phyloP scores from a whole-genome alignment of 164 flowering plant genomes.

The Umbellularia californica region DNA sequence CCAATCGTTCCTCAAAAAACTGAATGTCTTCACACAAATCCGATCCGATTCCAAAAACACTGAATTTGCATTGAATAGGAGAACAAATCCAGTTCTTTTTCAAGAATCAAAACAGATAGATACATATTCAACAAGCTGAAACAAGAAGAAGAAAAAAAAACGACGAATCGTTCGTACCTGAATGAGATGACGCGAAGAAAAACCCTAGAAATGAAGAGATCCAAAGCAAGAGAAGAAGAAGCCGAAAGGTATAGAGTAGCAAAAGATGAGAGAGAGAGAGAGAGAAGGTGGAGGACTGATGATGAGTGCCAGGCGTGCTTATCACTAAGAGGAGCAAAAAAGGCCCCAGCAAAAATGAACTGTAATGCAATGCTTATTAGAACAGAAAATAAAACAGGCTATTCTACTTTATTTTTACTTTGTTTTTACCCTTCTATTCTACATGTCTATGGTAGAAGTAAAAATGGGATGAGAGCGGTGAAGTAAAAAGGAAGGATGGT shows the following conservation, averaged over 20 bases:
- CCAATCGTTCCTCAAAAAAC: background rate
- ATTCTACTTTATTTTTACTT: background rate
- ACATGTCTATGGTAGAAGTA: too few species aligned
- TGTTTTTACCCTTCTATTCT: too few species aligned
- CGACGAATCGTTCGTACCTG: slow-evolving; percentile 21
- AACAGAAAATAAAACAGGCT: background rate
- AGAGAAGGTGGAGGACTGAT: slow-evolving; percentile 18
- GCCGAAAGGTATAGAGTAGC: background rate
- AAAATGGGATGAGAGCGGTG: too few species aligned
- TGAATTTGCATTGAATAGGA: background rate
- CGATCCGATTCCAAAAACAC: background rate
- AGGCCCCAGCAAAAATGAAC: slow-evolving; percentile 28
- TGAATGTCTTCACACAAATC: background rate
- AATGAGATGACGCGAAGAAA: slow-evolving; percentile 9
- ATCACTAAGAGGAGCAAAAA: slow-evolving; percentile 50
- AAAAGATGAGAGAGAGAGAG: slow-evolving; percentile 16
- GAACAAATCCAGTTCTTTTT: background rate
- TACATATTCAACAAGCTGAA: too few species aligned
- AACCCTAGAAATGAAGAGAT: slow-evolving; percentile 13
- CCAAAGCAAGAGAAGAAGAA: slow-evolving; percentile 7
- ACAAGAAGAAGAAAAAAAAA: background rate
- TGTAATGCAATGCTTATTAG: slow-evolving; percentile 21
- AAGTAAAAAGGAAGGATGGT: background rate
- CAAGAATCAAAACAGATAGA: too few species aligned
- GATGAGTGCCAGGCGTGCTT: slow-evolving; percentile 74